phyloP scores from a whole-genome alignment of 2,329 filamentous ascomycete genomes.

The Cladosporium sp. region DNA sequence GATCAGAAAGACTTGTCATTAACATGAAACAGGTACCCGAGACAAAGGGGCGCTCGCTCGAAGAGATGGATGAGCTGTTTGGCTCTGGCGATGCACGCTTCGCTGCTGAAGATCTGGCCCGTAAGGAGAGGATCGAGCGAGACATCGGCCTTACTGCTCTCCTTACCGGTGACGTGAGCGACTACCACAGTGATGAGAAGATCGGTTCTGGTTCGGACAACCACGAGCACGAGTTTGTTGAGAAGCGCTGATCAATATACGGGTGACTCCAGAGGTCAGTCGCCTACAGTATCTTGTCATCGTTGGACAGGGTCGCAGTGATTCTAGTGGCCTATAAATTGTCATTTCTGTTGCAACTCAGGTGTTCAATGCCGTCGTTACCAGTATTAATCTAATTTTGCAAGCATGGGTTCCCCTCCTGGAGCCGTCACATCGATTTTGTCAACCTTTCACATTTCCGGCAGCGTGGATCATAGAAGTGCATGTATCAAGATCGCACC shows the following conservation, averaged over 20 bases:
- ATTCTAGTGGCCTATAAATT: background rate
- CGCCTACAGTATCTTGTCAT: background rate
- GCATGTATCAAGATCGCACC: background rate
- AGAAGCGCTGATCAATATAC: background rate
- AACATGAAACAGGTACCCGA: conserved; percentile 24
- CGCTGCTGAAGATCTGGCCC: conserved; percentile 11
- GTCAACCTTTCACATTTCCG: background rate
- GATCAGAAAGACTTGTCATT: background rate
- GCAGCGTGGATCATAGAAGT: background rate
- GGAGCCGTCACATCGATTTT: background rate
- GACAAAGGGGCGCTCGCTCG: conserved; percentile 30
- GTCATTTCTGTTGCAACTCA: background rate
- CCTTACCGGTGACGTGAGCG: conserved; percentile 1
- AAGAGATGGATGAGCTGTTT: conserved; percentile 34
- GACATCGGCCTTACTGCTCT: conserved; percentile 15
- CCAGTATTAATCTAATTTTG: background rate
- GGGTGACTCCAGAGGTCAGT: conserved; percentile 4
- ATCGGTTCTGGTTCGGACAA: conserved; percentile 4
- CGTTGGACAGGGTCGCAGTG: background rate
- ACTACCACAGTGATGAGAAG: background rate
- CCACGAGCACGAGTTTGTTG: conserved; percentile 13
- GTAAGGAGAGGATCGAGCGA: conserved; percentile 17
- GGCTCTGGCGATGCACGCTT: conserved; percentile 27
- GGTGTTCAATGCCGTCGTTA: background rate
- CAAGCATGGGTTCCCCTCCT: background rate